Percentiles rank a stretch among this genome's conserved stretches.
Conservation (phyloP, 768 basidiomycete species). For the Calocybe indica region DNA sequence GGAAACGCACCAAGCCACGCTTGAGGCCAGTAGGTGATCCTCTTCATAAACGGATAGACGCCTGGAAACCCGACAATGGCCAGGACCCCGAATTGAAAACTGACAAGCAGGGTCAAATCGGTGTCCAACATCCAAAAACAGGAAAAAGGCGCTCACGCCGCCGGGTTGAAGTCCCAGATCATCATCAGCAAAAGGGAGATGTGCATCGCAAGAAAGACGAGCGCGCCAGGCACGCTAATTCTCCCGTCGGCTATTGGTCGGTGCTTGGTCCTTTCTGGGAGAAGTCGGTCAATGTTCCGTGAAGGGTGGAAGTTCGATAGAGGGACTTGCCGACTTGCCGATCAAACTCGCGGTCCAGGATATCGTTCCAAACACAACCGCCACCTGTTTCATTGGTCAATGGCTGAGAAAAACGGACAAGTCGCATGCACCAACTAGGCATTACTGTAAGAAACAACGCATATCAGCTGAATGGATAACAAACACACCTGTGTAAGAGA, state of each 20-base stretch:
- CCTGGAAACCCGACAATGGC: conserved; percentile 14
- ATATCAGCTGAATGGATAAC: background rate
- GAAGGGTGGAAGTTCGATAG: no score
- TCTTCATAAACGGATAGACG: conserved; percentile 34
- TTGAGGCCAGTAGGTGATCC: conserved; percentile 36
- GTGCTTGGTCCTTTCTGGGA: conserved; percentile 25
- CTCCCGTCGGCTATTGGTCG: conserved; percentile 25
- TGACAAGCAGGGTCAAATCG: background rate
- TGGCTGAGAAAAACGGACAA: background rate
- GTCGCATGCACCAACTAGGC: conserved; percentile 6
- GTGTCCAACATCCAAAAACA: background rate
- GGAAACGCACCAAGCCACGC: conserved; percentile 28
- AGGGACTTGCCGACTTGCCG: conserved; percentile 25
- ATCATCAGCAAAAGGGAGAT: conserved; percentile 10
- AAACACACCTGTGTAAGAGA: conserved; percentile 9
- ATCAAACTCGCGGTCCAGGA: conserved; percentile 24
- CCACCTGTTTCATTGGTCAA: conserved; percentile 4
- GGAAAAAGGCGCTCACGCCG: conserved; percentile 7
- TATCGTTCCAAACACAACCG: conserved; percentile 20
- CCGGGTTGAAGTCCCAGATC: conserved; percentile 12
- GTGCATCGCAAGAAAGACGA: conserved; percentile 17
- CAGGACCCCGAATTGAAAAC: conserved; percentile 9
- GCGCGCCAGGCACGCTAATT: conserved; percentile 23
- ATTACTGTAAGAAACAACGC: background rate
- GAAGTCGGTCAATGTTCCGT: background rate